phyloP scores from a whole-genome alignment of 2,329 filamentous ascomycete genomes.

The Albifimbria verrucaria region DNA sequence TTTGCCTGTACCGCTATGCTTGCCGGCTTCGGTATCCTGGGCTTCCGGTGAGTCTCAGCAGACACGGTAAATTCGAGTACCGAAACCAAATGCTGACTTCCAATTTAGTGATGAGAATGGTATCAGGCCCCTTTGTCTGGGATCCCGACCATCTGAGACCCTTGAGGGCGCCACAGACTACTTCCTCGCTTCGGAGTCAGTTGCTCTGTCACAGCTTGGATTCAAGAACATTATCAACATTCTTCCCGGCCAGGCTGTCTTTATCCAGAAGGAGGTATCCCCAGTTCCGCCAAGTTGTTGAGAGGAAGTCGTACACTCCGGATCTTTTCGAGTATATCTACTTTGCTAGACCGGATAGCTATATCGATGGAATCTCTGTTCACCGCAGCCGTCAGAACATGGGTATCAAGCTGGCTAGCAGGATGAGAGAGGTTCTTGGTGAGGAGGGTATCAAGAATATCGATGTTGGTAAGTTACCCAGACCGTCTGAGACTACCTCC shows the following conservation, averaged over 20 bases:
- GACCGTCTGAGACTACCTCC: too few species aligned
- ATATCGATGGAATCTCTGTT: conserved; percentile 80
- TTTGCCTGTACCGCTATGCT: conserved; percentile 82
- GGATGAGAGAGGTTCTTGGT: conserved; percentile 62
- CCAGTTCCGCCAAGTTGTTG: conserved; percentile 74
- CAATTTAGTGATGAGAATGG: conserved; percentile 48
- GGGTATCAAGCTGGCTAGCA: conserved; percentile 74
- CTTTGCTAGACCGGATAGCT: conserved; percentile 73
- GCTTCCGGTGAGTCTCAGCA: conserved; percentile 62
- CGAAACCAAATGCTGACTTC: too few species aligned
- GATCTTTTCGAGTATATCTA: conserved; percentile 68
- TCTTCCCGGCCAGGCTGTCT: conserved; percentile 78
- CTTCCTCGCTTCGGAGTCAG: conserved; percentile 87
- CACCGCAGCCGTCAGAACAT: conserved; percentile 76
- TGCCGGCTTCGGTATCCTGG: conserved; percentile 75
- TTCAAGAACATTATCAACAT: conserved; percentile 76
- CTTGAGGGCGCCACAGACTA: conserved; percentile 69
- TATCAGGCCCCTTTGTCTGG: conserved; percentile 78
- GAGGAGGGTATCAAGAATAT: conserved; percentile 67
- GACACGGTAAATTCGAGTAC: too few species aligned
- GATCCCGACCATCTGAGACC: conserved; percentile 65
- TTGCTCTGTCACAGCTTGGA: conserved; percentile 77
- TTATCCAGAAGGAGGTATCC: conserved; percentile 72
- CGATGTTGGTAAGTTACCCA: conserved; percentile 47
- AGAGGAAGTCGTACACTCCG: conserved; percentile 68